phyloP scores from a whole-genome alignment of 768 basidiomycete genomes.

The Lactifluus rugatus region DNA sequence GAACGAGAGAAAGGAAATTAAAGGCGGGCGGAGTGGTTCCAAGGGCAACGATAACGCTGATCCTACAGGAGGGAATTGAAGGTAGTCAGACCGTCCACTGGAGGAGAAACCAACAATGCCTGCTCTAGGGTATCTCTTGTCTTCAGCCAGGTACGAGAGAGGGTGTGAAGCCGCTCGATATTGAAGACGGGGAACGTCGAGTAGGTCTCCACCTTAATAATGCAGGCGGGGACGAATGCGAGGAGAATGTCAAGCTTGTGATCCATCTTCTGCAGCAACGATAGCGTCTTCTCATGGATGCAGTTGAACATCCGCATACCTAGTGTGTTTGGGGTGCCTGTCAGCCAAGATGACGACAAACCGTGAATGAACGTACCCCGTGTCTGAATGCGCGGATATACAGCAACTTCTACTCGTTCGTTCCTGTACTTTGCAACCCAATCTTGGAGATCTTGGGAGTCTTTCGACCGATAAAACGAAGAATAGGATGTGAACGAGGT shows the following conservation, averaged over 20 bases:
- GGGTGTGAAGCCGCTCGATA: not conserved
- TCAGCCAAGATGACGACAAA: not conserved
- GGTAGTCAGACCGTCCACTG: not conserved
- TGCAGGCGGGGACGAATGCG: not conserved
- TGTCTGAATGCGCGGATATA: not conserved
- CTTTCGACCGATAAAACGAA: not conserved
- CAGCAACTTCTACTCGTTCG: not conserved
- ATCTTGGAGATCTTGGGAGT: not conserved
- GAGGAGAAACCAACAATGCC: not conserved
- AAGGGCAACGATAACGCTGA: too few relatives aligned
- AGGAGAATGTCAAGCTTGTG: not conserved
- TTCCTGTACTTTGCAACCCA: not conserved
- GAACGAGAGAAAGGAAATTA: too few relatives aligned
- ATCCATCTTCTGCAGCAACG: not conserved
- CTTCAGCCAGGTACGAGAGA: not conserved
- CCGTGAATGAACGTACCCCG: not conserved
- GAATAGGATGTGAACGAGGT: not conserved
- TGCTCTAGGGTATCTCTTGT: not conserved
- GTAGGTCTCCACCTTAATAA: not conserved
- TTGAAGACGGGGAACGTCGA: not conserved
- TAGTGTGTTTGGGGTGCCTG: not conserved
- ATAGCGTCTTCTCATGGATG: not conserved
- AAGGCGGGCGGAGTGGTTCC: too few relatives aligned
- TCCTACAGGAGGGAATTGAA: not conserved
- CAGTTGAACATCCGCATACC: not conserved